Conservation (phyloP, 148 eudicot genomes). For the Cornus controversa region DNA sequence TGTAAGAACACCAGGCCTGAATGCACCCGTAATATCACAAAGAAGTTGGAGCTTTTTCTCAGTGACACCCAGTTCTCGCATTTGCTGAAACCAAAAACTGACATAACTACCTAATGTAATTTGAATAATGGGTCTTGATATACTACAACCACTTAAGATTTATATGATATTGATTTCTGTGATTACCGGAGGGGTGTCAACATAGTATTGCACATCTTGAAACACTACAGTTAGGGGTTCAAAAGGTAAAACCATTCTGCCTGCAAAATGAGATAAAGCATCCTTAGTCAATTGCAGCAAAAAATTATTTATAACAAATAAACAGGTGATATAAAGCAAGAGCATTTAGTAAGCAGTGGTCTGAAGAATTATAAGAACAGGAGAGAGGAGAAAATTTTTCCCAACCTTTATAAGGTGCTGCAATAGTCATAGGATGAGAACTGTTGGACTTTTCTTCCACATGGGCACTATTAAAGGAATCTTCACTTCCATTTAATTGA, state of each 20-base stretch:
- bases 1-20: constrained; percentile 81
- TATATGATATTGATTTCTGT: neutral
- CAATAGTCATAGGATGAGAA: neutral
- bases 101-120: neutral
- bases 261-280: constrained; percentile 38
- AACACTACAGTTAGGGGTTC: constrained; percentile 61
- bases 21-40: constrained; percentile 63
- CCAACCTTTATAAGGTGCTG: constrained; percentile 40
- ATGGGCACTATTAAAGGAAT: no score
- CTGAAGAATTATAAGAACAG: neutral
- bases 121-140: neutral
- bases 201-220: constrained; percentile 66
- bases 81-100: constrained; percentile 48
- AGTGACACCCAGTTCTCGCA: constrained; percentile 58
- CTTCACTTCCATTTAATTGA: neutral
- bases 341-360: neutral
- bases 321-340: neutral
- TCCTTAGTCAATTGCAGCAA: neutral
- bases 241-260: constrained; percentile 70
- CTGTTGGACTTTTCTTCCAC: neutral
- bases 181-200: constrained; percentile 67
- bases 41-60: constrained; percentile 67
- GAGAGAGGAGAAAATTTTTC: neutral
- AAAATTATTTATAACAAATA: neutral
- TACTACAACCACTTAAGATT: neutral